Evolutionary conservation across 352 stramenopile genomes (phyloP), one percentile per base, ranked within the genome.

Genomic region (Pythium aristosporum): DNA sequence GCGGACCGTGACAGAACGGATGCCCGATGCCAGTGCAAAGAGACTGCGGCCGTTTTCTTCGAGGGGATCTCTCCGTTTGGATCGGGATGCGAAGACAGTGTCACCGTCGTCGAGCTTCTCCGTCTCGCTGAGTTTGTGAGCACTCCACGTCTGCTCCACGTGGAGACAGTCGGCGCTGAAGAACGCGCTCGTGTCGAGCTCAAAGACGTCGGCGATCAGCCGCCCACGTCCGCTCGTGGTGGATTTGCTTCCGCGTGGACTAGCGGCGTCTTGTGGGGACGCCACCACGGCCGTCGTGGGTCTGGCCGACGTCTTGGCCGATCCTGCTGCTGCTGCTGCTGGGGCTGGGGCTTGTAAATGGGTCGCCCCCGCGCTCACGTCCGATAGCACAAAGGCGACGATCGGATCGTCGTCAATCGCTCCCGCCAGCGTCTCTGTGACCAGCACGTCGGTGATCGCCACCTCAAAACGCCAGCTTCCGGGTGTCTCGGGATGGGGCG

Each of bases 311-410:
- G 44, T 23, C 36, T 63, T 56, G 3, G 18, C 51, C 2, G 25
- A 30, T 25, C 18, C 66, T 21, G 18, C 46, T 25, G 72, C 57
- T 11, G 37, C n/a, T 63, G 50, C 15, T 10, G 61, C 30, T 10
- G 49, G 51, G 50, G 51, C 39, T 3, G 48, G 30, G 57, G 25
- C 25, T 28, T 28, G 25, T 28, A 28, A 28, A 28, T 28, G 25
- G 25, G 9, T 23, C 12, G 43, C 51, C 70, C n/a, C 37, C 58
- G 44, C 44, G 39, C n/a, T 52, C 34, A 69, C 76, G 39, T 92
- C 83, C 11, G 70, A 78, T 8, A 92, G 58, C 25, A 92, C 87
- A 43, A 92, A 82, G 1, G 73, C 76, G 15, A 92, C 61, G 32
- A 87, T 68, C 3, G 84, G 81, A 50, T 92, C 80, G 21, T 80